Evolutionary conservation across 169 alveolate genomes (phyloP), one percentile per base, ranked within the genome.

Genomic region (Plasmodium reichenowi): DNA sequence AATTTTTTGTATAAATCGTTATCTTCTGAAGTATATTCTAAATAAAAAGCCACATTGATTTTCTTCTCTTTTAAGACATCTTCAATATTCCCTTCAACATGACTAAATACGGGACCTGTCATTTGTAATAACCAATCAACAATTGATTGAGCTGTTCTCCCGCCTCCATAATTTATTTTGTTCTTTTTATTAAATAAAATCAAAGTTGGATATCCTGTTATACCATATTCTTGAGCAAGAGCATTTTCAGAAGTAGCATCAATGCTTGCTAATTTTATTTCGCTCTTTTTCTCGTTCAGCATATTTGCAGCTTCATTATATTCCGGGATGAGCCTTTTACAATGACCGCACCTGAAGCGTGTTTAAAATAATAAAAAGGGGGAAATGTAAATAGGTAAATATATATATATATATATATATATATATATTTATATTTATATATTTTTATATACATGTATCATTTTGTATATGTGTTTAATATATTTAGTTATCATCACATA

Each of bases 261-360:
- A 32, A 97, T 93, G 76, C 97, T 96, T 38, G 98, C 99, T 15
- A 98, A 74, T 22, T 89, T 85, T 66, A 95, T 93, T 15, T 93
- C 93, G 66, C 97, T 93, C 43, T 93, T 94, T 63, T 95, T 93
- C 47, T 93, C 96, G n/a, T 88, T 59, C 7, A 96, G 93, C 59
- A 78, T 70, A 54, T 88, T 93, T 13, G 99, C 98, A 9, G 99
- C 99, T 90, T 95, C 96, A 76, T 96, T 95, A 85, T 96, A 98
- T 74, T 97, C 99, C 22, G 99, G 99, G 60, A 98, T 98, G 56
- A 98, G 91, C 47, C 94, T 88, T 94, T 98, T 97, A 91, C 99
- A 97, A 91, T 97, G 98, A 71, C 96, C 96, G 87, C 96, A 92
- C 96, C 96, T 94, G 52, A 2, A 59, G n/a, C 2, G 4, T 29